Conservation (phyloP, 2,329 filamentous ascomycete species). For the Aspergillus bombycis region DNA sequence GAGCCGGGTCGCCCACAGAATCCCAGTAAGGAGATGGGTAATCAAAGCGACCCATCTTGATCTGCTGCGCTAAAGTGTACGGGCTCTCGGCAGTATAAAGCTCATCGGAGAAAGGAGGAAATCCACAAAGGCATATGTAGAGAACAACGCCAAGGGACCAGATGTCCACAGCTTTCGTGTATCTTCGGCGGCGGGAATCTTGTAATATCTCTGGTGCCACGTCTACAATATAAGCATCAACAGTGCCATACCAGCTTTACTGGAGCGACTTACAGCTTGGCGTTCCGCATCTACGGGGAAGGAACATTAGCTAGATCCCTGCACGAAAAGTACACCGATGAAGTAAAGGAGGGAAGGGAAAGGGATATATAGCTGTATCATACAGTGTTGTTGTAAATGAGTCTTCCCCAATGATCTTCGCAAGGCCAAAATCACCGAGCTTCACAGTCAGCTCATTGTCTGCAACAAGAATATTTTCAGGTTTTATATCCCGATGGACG, state of each 20-base stretch:
- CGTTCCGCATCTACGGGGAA: conserved; percentile 69
- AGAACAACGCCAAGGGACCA: conserved; percentile 98
- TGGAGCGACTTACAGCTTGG: conserved; percentile 70
- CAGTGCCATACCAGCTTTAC: not conserved
- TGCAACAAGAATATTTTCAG: conserved; percentile 88
- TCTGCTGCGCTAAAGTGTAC: conserved; percentile 85
- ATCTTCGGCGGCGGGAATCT: conserved; percentile 77
- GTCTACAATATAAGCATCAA: conserved; percentile 51
- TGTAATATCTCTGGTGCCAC: conserved; percentile 94
- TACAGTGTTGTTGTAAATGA: conserved; percentile 94
- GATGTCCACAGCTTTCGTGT: conserved; percentile 92
- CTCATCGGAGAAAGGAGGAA: conserved; percentile 96
- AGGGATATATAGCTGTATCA: conserved; percentile 23
- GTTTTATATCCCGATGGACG: conserved; percentile 96
- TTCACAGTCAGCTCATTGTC: conserved; percentile 87
- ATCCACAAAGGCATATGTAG: conserved; percentile 96
- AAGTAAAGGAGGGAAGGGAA: not conserved
- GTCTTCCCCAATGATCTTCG: conserved; percentile 98
- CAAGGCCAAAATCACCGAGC: conserved; percentile 92
- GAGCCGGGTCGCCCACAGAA: conserved; percentile 78
- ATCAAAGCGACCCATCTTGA: conserved; percentile 84
- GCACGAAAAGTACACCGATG: not conserved
- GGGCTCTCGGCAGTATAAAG: conserved; percentile 80
- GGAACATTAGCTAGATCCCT: not conserved
- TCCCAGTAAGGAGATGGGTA: conserved; percentile 98